Percentiles rank a stretch among this genome's conserved stretches.
Evolutionary conservation across 2,329 filamentous ascomycete genomes (phyloP).

Genomic region (Knufia fluminis): DNA sequence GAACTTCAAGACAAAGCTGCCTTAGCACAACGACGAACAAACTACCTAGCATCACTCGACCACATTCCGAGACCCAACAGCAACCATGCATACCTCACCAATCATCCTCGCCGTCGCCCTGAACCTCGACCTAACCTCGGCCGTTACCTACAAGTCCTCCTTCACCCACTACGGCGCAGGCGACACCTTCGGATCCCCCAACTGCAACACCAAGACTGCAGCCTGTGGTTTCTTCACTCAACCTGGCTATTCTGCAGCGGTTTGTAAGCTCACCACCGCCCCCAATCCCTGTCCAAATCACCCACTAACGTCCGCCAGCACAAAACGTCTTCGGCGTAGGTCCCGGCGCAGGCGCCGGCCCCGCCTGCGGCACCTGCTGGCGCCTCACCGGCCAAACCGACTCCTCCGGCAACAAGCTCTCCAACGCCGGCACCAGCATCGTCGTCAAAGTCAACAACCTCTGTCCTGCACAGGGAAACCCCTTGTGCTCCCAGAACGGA

Average conservation of each 20-base stretch:
- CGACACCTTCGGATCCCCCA: constrained; percentile 27
- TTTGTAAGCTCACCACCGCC: constrained; percentile 21
- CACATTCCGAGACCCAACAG: too few relatives aligned
- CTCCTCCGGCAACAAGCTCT: constrained; percentile 18
- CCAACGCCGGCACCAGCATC: constrained; percentile 27
- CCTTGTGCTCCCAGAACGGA: constrained; percentile 29
- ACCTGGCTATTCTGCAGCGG: constrained; percentile 31
- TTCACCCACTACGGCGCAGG: constrained; percentile 30
- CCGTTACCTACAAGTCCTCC: constrained; percentile 24
- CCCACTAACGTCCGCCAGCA: not conserved
- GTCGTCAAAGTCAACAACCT: constrained; percentile 35
- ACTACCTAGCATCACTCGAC: too few relatives aligned
- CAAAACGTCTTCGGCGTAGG: constrained; percentile 25
- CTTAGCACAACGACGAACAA: too few relatives aligned
- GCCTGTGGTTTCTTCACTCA: constrained; percentile 28
- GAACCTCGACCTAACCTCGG: too few relatives aligned
- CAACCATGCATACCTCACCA: too few relatives aligned
- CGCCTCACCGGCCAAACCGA: constrained; percentile 30
- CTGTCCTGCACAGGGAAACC: constrained; percentile 31
- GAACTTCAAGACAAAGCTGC: too few relatives aligned
- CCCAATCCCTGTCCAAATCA: not conserved
- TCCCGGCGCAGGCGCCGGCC: constrained; percentile 29
- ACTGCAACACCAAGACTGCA: constrained; percentile 30
- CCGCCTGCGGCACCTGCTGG: constrained; percentile 34
- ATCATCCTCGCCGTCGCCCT: too few relatives aligned